phyloP scores from a whole-genome alignment of 805 yeast species.

The Brettanomyces anomalus region DNA sequence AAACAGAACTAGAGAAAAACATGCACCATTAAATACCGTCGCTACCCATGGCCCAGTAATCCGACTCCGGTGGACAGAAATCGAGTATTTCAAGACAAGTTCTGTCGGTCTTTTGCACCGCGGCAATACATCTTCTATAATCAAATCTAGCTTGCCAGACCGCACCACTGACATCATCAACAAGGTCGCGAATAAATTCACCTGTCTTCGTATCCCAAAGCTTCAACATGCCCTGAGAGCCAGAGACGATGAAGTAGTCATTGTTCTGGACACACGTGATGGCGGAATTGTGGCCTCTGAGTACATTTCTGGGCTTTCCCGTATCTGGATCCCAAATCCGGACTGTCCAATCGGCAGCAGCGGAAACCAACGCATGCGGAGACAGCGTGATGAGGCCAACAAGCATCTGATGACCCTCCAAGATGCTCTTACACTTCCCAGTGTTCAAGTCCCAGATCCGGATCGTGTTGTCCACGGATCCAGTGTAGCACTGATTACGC shows the following conservation, averaged over 20 bases:
- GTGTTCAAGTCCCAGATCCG: slow-evolving; percentile 82
- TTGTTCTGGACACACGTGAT: slow-evolving; percentile 92
- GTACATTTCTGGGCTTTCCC: slow-evolving; percentile 54
- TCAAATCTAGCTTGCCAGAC: slow-evolving; percentile 95
- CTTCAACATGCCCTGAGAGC: slow-evolving; percentile 80
- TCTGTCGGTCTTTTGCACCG: slow-evolving; percentile 61
- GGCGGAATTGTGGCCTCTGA: slow-evolving; percentile 78
- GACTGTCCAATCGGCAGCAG: slow-evolving; percentile 91
- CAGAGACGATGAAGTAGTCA: slow-evolving; percentile 76
- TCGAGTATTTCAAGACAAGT: slow-evolving; percentile 82
- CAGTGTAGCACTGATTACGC: slow-evolving; percentile 76
- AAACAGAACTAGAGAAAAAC: too few species aligned
- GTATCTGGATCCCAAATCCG: slow-evolving; percentile 88
- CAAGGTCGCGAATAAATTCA: slow-evolving; percentile 58
- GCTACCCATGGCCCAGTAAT: slow-evolving; percentile 2
- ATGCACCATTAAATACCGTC: too few species aligned
- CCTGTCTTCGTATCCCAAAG: slow-evolving; percentile 84
- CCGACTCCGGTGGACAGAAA: slow-evolving; percentile 38
- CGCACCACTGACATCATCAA: slow-evolving; percentile 68
- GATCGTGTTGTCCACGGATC: slow-evolving; percentile 83
- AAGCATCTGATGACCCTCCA: slow-evolving; percentile 82
- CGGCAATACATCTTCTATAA: slow-evolving; percentile 78
- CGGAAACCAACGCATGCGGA: slow-evolving; percentile 73
- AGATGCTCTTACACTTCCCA: slow-evolving; percentile 58
- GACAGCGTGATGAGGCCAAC: slow-evolving; percentile 83